Conservation (phyloP, 768 basidiomycete genomes). For the Rhizopogon salebrosus region DNA sequence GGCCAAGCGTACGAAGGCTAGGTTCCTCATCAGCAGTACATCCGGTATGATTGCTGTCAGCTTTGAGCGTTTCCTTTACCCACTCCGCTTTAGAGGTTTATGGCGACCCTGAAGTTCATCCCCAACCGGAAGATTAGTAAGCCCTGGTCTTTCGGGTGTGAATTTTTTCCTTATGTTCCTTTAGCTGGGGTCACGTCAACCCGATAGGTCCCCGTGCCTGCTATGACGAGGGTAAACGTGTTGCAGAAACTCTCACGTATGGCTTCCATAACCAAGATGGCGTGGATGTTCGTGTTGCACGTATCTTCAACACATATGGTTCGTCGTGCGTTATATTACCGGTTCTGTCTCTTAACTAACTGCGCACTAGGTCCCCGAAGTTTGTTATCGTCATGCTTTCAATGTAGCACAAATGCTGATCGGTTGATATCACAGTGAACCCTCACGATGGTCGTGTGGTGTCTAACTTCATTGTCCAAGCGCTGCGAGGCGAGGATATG, state of each 20-base stretch:
- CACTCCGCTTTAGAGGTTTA: conserved; percentile 72
- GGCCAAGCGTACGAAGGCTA: conserved; percentile 94
- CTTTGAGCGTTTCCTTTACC: background rate
- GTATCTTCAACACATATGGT: conserved; percentile 98
- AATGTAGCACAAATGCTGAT: conserved; percentile 1
- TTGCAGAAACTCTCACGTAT: conserved; percentile 96
- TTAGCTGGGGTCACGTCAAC: conserved; percentile 96
- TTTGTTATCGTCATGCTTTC: conserved; percentile 20
- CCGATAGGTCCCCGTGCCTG: conserved; percentile 98
- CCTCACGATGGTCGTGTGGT: conserved; percentile 96
- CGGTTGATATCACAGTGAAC: conserved; percentile 59
- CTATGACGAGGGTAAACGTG: conserved; percentile 99
- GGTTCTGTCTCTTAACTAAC: background rate
- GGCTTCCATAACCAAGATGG: conserved; percentile 93
- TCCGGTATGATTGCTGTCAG: conserved; percentile 55
- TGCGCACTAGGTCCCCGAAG: conserved; percentile 52
- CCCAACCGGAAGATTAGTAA: conserved; percentile 93
- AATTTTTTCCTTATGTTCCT: conserved; percentile 13
- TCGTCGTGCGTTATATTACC: conserved; percentile 4
- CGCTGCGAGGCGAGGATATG: conserved; percentile 93
- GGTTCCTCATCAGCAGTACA: conserved; percentile 93
- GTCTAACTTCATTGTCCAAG: conserved; percentile 98
- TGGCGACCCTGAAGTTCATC: conserved; percentile 97
- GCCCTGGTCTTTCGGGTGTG: conserved; percentile 21
- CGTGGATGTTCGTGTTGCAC: conserved; percentile 93